These are phyloP conservation scores for Yamadazyma philogaea DNA, from an alignment of 805 yeast genomes.

Conservation along the genomic window DNA sequence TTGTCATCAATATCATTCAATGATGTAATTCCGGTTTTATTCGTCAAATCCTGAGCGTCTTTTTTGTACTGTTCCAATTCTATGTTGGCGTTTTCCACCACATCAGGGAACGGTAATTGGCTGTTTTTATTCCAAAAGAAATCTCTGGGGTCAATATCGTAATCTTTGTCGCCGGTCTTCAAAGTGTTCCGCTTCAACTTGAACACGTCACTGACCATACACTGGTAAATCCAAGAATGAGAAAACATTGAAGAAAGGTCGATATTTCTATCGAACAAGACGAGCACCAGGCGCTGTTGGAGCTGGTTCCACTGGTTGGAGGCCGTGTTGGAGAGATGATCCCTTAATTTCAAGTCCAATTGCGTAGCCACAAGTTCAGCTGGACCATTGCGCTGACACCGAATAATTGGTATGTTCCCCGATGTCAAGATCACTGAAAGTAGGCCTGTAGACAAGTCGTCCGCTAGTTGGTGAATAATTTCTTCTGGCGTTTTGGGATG, in stretches of 20 bases:
- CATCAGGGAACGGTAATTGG: slow-evolving; percentile 93
- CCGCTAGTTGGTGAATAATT: slow-evolving; percentile 65
- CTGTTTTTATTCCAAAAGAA: slow-evolving; percentile 87
- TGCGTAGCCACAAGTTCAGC: slow-evolving; percentile 91
- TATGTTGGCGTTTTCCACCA: slow-evolving; percentile 92
- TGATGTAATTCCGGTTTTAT: slow-evolving; percentile 67
- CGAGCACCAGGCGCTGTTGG: slow-evolving; percentile 66
- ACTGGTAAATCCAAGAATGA: slow-evolving; percentile 97
- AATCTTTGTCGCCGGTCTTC: slow-evolving; percentile 54
- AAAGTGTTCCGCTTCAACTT: slow-evolving; percentile 79
- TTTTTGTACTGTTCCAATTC: slow-evolving; percentile 78
- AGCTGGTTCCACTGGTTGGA: slow-evolving; percentile 7
- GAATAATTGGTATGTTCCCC: slow-evolving; percentile 80
- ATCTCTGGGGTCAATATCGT: slow-evolving; percentile 90
- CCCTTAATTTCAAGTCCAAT: slow-evolving; percentile 79
- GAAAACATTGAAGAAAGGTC: slow-evolving; percentile 92
- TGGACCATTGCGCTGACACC: slow-evolving; percentile 91
- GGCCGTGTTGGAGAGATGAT: slow-evolving; percentile 72
- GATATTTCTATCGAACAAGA: slow-evolving; percentile 81
- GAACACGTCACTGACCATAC: slow-evolving; percentile 92
- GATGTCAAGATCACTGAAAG: slow-evolving; percentile 71
- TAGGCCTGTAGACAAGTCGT: slow-evolving; percentile 71
- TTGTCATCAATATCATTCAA: slow-evolving; percentile 66
- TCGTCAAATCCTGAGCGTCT: slow-evolving; percentile 84
- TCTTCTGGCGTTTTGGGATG: slow-evolving; percentile 72